These are phyloP conservation scores for Diaporthe vaccinii DNA, from an alignment of 2,329 filamentous ascomycete genomes.

Conservation along the genomic window DNA sequence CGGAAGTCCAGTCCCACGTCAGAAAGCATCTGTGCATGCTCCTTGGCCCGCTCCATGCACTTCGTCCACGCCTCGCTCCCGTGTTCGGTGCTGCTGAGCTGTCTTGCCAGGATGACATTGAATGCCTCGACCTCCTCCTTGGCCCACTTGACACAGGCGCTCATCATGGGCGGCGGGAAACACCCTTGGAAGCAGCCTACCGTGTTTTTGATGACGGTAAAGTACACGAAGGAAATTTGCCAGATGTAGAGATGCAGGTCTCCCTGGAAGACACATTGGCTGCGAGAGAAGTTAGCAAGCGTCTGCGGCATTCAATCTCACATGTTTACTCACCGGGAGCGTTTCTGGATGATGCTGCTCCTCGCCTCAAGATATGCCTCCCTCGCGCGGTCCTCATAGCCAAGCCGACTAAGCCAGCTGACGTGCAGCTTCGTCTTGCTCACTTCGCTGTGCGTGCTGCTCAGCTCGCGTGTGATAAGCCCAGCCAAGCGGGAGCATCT, in stretches of 20 bases:
- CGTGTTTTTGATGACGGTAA: constrained; percentile 93
- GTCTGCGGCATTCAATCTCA: constrained; percentile 38
- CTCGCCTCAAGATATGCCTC: constrained; percentile 88
- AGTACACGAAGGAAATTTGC: constrained; percentile 95
- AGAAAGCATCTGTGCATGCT: constrained; percentile 83
- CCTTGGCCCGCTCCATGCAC: constrained; percentile 85
- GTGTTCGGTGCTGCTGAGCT: constrained; percentile 87
- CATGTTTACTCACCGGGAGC: constrained; percentile 75
- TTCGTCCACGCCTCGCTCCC: constrained; percentile 83
- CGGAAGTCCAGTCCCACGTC: constrained; percentile 93
- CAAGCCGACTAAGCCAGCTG: constrained; percentile 85
- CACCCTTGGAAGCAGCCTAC: constrained; percentile 89
- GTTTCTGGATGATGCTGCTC: constrained; percentile 81
- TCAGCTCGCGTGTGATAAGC: constrained; percentile 82
- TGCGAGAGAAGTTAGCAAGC: constrained; percentile 55
- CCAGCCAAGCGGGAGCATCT: constrained; percentile 82
- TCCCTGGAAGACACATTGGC: constrained; percentile 95
- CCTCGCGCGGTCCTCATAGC: constrained; percentile 90
- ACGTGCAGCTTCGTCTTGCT: constrained; percentile 85
- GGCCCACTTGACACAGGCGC: constrained; percentile 97
- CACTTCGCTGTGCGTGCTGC: constrained; percentile 82
- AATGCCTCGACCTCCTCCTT: constrained; percentile 94
- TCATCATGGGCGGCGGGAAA: constrained; percentile 89
- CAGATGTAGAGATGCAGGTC: constrained; percentile 94
- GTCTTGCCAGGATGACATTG: constrained; percentile 84